phyloP scores from a whole-genome alignment of 495 filamentous ascomycete genomes.

The Annulohypoxylon bovei region DNA sequence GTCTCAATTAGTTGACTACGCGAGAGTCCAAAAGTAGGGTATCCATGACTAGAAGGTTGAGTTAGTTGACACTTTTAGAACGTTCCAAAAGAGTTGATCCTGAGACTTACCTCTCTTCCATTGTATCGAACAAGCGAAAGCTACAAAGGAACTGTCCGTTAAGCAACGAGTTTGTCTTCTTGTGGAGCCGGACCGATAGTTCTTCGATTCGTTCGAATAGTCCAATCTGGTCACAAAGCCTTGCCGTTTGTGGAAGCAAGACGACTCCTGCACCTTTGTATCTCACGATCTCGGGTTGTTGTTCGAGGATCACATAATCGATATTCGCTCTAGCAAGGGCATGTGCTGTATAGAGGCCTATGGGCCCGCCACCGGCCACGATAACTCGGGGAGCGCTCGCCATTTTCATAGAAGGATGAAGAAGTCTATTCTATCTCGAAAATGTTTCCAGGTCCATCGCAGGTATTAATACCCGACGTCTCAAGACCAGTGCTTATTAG shows the following conservation, averaged over 20 bases:
- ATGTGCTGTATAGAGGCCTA: constrained; percentile 60
- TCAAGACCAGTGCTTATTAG: background rate
- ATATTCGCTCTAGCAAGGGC: constrained; percentile 53
- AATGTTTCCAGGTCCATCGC: background rate
- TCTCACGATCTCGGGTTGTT: constrained; percentile 46
- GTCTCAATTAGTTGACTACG: constrained; percentile 46
- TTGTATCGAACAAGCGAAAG: constrained; percentile 4
- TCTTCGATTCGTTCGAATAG: constrained; percentile 42
- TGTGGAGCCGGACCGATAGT: background rate
- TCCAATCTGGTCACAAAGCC: constrained; percentile 52
- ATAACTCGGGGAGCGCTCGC: constrained; percentile 38
- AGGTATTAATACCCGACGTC: background rate
- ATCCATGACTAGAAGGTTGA: background rate
- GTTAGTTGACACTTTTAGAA: background rate
- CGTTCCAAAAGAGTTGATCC: background rate
- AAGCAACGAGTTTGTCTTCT: constrained; percentile 12
- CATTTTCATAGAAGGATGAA: background rate
- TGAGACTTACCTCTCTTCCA: constrained; percentile 28
- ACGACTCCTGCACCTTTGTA: constrained; percentile 51
- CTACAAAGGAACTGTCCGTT: constrained; percentile 11
- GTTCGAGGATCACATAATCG: constrained; percentile 62
- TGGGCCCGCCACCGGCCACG: constrained; percentile 60
- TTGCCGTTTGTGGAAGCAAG: constrained; percentile 43
- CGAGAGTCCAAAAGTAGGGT: constrained; percentile 40
- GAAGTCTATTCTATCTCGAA: background rate